Conservation (phyloP, 495 filamentous ascomycete species). For the Penicillium salamii region DNA sequence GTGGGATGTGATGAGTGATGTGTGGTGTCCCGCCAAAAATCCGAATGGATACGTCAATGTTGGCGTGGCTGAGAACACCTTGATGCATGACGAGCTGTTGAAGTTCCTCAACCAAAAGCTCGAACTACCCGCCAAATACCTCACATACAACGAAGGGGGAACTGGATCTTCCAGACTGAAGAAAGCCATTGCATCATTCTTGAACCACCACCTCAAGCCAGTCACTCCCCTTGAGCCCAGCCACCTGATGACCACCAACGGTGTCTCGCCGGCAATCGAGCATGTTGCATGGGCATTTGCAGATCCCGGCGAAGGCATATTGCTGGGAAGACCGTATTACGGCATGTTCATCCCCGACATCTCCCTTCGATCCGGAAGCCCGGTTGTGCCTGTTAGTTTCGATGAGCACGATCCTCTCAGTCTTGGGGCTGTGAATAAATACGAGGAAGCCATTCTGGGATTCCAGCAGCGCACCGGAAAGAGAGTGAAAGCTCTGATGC, state of each 20-base stretch:
- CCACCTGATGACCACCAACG: slow-evolving; percentile 46
- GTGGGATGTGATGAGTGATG: slow-evolving; percentile 27
- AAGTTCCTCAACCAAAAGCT: slow-evolving; percentile 30
- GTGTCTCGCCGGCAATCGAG: slow-evolving; percentile 47
- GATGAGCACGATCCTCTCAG: slow-evolving; percentile 45
- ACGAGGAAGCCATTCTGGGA: slow-evolving; percentile 35
- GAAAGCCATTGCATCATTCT: slow-evolving; percentile 40
- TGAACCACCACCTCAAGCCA: slow-evolving; percentile 45
- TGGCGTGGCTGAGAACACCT: slow-evolving; percentile 38
- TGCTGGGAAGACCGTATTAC: slow-evolving; percentile 51
- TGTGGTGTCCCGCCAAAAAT: slow-evolving; percentile 25
- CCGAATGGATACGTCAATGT: slow-evolving; percentile 37
- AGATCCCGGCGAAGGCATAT: slow-evolving; percentile 47
- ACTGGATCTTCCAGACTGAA: slow-evolving; percentile 32
- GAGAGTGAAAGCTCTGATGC: slow-evolving; percentile 48
- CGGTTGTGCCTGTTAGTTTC: slow-evolving; percentile 42
- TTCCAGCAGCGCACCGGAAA: slow-evolving; percentile 24
- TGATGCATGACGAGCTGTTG: slow-evolving; percentile 37
- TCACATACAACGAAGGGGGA: slow-evolving; percentile 45
- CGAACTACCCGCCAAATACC: slow-evolving; percentile 29
- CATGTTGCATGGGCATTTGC: slow-evolving; percentile 42
- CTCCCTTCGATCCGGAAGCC: slow-evolving; percentile 23
- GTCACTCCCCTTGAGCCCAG: slow-evolving; percentile 29
- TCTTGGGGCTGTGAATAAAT: slow-evolving; percentile 35
- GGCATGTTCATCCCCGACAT: slow-evolving; percentile 42